These are phyloP conservation scores for Saussurea involucrata DNA, from an alignment of 129 eudicot species.

Conservation along the genomic window DNA sequence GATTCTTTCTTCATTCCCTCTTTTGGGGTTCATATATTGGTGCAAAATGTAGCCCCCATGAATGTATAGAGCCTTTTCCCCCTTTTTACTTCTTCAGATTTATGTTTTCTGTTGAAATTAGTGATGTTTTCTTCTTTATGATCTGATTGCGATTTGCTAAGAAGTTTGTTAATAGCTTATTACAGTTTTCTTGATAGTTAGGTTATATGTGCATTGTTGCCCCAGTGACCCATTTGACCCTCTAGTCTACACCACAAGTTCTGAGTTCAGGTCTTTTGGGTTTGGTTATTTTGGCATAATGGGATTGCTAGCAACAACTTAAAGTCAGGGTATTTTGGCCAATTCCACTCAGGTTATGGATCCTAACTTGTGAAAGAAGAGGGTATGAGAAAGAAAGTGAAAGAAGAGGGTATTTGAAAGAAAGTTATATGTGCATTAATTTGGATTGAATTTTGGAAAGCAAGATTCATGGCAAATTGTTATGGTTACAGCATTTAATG, in stretches of 20 bases:
- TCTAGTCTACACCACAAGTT: no score
- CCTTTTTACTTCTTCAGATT: not conserved
- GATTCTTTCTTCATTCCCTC: not conserved
- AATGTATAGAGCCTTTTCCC: not conserved
- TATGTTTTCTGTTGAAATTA: conserved; percentile 6
- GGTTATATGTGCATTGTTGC: conserved; percentile 12
- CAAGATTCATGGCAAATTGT: not conserved
- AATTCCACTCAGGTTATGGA: not conserved
- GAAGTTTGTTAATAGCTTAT: conserved; percentile 8
- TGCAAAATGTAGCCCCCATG: conserved; percentile 6
- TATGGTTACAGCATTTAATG: not conserved
- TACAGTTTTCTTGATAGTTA: conserved; percentile 7
- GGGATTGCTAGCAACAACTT: not conserved
- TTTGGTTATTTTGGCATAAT: not conserved
- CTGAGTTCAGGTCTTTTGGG: not conserved
- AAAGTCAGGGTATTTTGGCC: not conserved
- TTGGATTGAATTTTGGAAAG: not conserved
- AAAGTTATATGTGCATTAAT: not conserved
- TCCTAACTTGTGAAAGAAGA: conserved; percentile 11
- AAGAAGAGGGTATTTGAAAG: conserved; percentile 12
- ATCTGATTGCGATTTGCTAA: not conserved
- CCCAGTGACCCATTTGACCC: not conserved
- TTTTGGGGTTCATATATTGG: conserved; percentile 19
- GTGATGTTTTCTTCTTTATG: conserved; percentile 2
- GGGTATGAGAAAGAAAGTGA: no score